Base-by-base conservation (phyloP, 176 grass and related monocot species). In the Phragmites australis region DNA sequence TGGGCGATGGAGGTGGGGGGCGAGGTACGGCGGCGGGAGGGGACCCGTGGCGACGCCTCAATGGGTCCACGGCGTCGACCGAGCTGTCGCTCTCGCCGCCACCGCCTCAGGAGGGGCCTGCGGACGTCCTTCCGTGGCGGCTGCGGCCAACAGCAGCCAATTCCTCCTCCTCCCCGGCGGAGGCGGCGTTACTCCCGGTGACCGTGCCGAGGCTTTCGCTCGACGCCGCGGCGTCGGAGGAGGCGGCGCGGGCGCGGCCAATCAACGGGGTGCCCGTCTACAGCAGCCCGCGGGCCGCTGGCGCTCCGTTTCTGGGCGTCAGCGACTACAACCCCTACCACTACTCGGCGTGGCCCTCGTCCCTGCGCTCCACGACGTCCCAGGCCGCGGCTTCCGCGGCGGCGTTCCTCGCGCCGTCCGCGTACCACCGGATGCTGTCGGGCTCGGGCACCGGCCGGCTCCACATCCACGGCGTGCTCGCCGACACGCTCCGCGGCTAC, bases 241-340 rank as follows among this genome's bases (percentile, higher is more conserved):
- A 81, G 14, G 25, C 75, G 3, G 51, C 43, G 68, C 65, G 41
- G 12, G 43, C 43, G 50, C 60, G 67, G 32, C 86, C 90, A 45
- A 97, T 97, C 74, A 79, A 85, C 65, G 93, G 90, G 14, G 79
- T 97, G 34, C 93, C 93, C 16, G 40, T 87, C 41, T 93, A 91
- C 72, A 84, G 83, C 54, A 64, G 65, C 43, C 16, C 32, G 8
- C 12, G 44, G 4, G 13, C 39, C 40, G 22, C 34, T 14, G 43
- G 68, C 26, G 61, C 62, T 39, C 58, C 81, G 54, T 73, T 89
- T 43, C 68, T 67, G 54, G 48, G 75, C 59, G 17, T 14, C 37
- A 73, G 70, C 60, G 32, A 82, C 81, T 81, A 81, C 84, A 80
- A 75, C 43, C 69, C 69, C 42, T 81, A 75, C 77, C 59, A 66